These are phyloP conservation scores for Rhodomyrtus psidioides DNA, from an alignment of 441 rosid genomes.

Conservation along the genomic window DNA sequence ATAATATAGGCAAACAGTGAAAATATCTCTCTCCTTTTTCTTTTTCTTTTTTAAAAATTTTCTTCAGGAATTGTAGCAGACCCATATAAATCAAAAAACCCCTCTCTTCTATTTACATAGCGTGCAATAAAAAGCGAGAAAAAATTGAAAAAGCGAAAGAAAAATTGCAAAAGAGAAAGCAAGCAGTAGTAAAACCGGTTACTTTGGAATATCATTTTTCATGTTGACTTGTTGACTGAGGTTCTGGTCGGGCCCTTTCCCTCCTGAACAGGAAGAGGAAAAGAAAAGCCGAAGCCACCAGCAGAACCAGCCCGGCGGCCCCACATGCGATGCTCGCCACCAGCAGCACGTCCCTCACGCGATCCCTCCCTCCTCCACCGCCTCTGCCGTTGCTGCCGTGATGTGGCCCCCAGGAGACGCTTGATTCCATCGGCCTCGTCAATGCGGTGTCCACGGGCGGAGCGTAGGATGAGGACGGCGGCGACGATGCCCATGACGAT, in stretches of 20 bases:
- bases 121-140: background rate
- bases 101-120: background rate
- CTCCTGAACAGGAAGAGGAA: background rate
- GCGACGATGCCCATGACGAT: background rate
- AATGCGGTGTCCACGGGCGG: background rate
- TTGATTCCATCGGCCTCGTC: background rate
- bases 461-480: background rate
- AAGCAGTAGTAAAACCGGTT: background rate
- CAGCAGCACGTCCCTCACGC: constrained; percentile 3
- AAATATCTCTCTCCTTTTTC: background rate
- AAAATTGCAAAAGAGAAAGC: background rate
- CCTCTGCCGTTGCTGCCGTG: background rate
- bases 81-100: background rate
- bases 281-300: background rate
- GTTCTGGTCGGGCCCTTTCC: background rate
- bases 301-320: background rate
- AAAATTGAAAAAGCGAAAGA: background rate
- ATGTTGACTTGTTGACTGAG: background rate
- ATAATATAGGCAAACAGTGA: background rate
- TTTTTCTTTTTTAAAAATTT: no score
- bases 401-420: background rate
- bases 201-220: background rate
- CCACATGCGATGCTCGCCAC: constrained; percentile 4
- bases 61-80: background rate
- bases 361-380: background rate